Percentiles rank a stretch among this genome's conserved stretches.
phyloP scores from a whole-genome alignment of 208 protist species.

The Crithidia expoeki region DNA sequence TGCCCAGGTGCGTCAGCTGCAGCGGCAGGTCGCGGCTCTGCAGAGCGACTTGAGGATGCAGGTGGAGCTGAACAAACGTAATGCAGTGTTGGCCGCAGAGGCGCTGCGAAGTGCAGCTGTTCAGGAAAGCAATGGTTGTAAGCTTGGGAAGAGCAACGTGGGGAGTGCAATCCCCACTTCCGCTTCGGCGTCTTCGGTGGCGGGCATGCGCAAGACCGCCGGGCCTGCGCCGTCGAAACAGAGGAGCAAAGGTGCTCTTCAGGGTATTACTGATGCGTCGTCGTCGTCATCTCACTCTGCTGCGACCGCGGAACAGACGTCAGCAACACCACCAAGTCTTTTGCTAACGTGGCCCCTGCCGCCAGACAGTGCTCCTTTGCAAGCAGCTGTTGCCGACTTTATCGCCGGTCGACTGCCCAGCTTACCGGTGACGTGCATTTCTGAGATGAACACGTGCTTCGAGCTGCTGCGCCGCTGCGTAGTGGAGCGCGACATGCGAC shows the following conservation, averaged over 20 bases:
- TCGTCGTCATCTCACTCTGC: too few species aligned
- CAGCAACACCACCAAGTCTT: background rate
- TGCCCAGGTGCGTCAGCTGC: constrained; percentile 71
- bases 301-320: background rate
- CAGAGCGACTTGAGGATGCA: constrained; percentile 93
- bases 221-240: background rate
- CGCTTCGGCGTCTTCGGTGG: background rate
- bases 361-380: constrained; percentile 20
- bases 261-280: too few species aligned
- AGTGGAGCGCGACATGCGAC: constrained; percentile 37
- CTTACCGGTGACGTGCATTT: constrained; percentile 67
- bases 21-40: constrained; percentile 83
- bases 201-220: background rate
- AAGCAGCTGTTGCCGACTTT: constrained; percentile 66
- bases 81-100: background rate
- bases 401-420: constrained; percentile 61
- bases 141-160: too few species aligned
- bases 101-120: background rate
- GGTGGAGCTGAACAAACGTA: constrained; percentile 61
- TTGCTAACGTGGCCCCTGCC: background rate
- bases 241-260: background rate
- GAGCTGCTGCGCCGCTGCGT: constrained; percentile 59
- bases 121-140: background rate
- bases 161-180: too few species aligned
- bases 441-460: constrained; percentile 90